Percentiles rank a stretch among this genome's conserved stretches.
phyloP scores from a whole-genome alignment of 345 rosid genomes.

The Hypericum androsaemum region DNA sequence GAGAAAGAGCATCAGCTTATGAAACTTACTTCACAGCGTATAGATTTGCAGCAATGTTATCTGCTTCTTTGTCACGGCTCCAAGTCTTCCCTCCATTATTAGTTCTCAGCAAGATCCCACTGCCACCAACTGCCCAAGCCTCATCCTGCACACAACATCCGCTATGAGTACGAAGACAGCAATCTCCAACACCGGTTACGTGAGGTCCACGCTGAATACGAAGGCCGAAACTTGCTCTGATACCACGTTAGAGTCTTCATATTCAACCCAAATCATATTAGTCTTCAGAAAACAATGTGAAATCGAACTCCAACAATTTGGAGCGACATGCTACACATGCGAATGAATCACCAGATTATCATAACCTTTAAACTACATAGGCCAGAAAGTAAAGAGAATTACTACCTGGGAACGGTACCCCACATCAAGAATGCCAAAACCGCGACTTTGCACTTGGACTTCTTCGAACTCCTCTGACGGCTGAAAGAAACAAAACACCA shows the following conservation, averaged over 20 bases:
- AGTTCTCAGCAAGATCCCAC: slow-evolving; percentile 81
- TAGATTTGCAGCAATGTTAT: slow-evolving; percentile 88
- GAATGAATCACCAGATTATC: too few relatives aligned
- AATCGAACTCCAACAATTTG: too few relatives aligned
- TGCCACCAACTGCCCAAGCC: slow-evolving; percentile 99
- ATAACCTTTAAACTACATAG: too few relatives aligned
- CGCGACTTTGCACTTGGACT: slow-evolving; percentile 82
- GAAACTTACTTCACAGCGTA: slow-evolving; percentile 78
- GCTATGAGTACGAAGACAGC: not conserved
- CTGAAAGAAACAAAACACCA: slow-evolving; percentile 24
- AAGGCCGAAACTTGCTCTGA: too few relatives aligned
- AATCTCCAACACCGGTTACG: too few relatives aligned
- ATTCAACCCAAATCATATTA: too few relatives aligned
- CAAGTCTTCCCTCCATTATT: slow-evolving; percentile 85
- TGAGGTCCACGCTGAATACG: too few relatives aligned
- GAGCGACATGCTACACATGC: too few relatives aligned
- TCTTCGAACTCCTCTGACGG: slow-evolving; percentile 80
- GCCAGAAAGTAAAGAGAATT: not conserved
- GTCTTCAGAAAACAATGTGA: too few relatives aligned
- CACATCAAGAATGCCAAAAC: slow-evolving; percentile 94
- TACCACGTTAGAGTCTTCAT: too few relatives aligned
- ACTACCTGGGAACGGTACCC: slow-evolving; percentile 83
- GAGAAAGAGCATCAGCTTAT: not conserved
- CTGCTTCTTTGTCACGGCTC: slow-evolving; percentile 97
- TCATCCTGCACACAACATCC: slow-evolving; percentile 48